phyloP scores from a whole-genome alignment of 2,329 filamentous ascomycete genomes.

The Salinomyces thailandicus region DNA sequence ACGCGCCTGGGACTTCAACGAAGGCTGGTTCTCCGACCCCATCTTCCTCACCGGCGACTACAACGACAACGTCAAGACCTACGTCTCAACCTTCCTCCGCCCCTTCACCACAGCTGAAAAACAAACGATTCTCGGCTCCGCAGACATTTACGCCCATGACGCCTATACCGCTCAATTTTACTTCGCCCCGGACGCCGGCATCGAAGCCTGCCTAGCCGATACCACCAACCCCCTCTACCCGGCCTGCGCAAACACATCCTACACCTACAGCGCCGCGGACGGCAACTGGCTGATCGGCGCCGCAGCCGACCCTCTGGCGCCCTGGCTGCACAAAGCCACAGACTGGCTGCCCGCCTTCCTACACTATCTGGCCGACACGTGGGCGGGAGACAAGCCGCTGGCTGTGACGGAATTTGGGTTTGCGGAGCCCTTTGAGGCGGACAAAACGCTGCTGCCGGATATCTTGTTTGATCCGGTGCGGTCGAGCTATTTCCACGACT shows the following conservation, averaged over 20 bases:
- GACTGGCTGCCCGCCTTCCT: constrained; percentile 48
- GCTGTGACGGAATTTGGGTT: constrained; percentile 30
- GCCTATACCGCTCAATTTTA: constrained; percentile 29
- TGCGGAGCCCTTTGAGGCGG: constrained; percentile 26
- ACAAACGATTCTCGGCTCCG: constrained; percentile 22
- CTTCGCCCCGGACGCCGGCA: constrained; percentile 26
- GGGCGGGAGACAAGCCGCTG: constrained; percentile 16
- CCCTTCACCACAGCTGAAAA: constrained; percentile 26
- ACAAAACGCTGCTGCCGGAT: constrained; percentile 18
- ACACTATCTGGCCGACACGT: constrained; percentile 30
- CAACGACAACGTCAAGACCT: constrained; percentile 28
- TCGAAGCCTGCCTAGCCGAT: constrained; percentile 29
- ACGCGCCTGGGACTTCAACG: constrained; percentile 29
- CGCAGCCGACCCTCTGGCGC: constrained; percentile 21
- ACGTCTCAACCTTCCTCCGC: constrained; percentile 24
- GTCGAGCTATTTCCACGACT: constrained; percentile 25
- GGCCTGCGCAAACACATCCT: constrained; percentile 24
- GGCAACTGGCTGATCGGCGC: constrained; percentile 26
- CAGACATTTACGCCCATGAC: constrained; percentile 30
- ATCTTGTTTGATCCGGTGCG: constrained; percentile 25
- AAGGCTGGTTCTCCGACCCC: constrained; percentile 35
- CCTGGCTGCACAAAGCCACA: constrained; percentile 30
- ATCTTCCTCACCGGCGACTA: constrained; percentile 38
- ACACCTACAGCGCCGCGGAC: constrained; percentile 20
- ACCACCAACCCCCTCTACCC: constrained; percentile 26